These are phyloP conservation scores for Russula olivacea DNA, from an alignment of 768 basidiomycete species.

Conservation along the genomic window DNA sequence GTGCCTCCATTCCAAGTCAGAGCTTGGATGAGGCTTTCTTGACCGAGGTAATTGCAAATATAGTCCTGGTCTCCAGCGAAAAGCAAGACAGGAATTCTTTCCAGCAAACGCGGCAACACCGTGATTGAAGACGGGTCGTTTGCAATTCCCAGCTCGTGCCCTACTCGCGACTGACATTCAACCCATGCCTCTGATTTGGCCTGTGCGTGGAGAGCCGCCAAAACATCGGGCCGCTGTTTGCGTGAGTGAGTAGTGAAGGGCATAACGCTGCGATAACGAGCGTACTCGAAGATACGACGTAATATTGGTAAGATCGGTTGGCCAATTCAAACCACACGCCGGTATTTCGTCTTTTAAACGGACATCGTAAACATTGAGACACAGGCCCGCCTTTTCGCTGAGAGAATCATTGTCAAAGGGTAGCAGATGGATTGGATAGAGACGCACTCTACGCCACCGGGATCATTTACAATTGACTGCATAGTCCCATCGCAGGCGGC, in stretches of 20 bases:
- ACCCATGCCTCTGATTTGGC: conserved; percentile 76
- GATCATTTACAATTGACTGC: conserved; percentile 34
- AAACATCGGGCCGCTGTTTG: conserved; percentile 70
- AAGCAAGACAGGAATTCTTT: conserved; percentile 76
- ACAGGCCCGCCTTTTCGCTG: conserved; percentile 61
- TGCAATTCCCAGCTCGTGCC: conserved; percentile 49
- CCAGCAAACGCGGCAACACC: conserved; percentile 72
- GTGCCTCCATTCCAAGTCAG: conserved; percentile 82
- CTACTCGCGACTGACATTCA: conserved; percentile 74
- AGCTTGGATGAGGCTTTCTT: conserved; percentile 76
- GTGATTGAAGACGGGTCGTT: conserved; percentile 63
- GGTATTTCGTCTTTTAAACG: conserved; percentile 81
- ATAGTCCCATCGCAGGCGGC: conserved; percentile 57
- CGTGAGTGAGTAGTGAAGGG: not conserved
- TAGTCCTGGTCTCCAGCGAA: conserved; percentile 95
- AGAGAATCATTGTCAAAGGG: conserved; percentile 36
- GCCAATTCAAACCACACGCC: conserved; percentile 98
- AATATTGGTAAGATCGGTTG: conserved; percentile 72
- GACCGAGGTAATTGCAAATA: conserved; percentile 93
- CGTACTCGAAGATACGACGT: conserved; percentile 76
- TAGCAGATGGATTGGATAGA: not conserved
- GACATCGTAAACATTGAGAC: conserved; percentile 93
- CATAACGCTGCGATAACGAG: conserved; percentile 9
- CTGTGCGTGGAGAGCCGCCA: conserved; percentile 74
- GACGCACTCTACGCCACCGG: conserved; percentile 11